phyloP scores from a whole-genome alignment of 2,329 filamentous ascomycete species.

The Chalaropsis thielavioides region DNA sequence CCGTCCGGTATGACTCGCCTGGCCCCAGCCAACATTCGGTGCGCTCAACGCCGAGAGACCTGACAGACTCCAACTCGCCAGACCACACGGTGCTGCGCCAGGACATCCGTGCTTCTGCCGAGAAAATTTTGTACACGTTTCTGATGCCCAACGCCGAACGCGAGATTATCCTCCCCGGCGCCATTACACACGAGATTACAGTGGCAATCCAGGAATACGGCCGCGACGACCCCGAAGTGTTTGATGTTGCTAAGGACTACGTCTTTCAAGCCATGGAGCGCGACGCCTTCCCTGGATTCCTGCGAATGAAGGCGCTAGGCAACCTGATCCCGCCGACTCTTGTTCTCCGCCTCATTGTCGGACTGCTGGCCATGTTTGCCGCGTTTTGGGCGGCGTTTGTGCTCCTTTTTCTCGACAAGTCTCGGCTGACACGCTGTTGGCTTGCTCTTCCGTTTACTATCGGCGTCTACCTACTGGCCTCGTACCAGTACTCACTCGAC shows the following conservation, averaged over 20 bases:
- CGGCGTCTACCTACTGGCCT: slow-evolving; percentile 74
- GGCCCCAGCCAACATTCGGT: slow-evolving; percentile 35
- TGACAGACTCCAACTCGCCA: slow-evolving; percentile 67
- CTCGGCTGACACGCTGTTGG: slow-evolving; percentile 64
- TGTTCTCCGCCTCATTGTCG: slow-evolving; percentile 70
- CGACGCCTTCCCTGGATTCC: slow-evolving; percentile 94
- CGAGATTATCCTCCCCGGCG: slow-evolving; percentile 83
- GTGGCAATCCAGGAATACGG: slow-evolving; percentile 78
- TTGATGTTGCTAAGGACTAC: slow-evolving; percentile 95
- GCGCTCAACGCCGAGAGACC: slow-evolving; percentile 43
- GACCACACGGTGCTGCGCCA: slow-evolving; percentile 71
- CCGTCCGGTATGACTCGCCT: slow-evolving; percentile 37
- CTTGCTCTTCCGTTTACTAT: slow-evolving; percentile 84
- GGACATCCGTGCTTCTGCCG: slow-evolving; percentile 83
- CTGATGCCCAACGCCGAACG: slow-evolving; percentile 88
- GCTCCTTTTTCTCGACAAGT: slow-evolving; percentile 76
- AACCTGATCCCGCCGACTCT: slow-evolving; percentile 89
- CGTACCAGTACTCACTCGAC: slow-evolving; percentile 92
- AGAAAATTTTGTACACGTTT: slow-evolving; percentile 98
- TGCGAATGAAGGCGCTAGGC: slow-evolving; percentile 85
- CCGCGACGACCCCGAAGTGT: slow-evolving; percentile 91
- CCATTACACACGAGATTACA: slow-evolving; percentile 75
- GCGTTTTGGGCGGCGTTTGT: slow-evolving; percentile 91
- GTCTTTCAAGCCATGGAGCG: slow-evolving; percentile 99
- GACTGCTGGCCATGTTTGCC: slow-evolving; percentile 73